Percentiles rank a stretch among this genome's conserved stretches.
Evolutionary conservation across 169 alveolate species (phyloP).

Genomic region (Babesia bigemina): DNA sequence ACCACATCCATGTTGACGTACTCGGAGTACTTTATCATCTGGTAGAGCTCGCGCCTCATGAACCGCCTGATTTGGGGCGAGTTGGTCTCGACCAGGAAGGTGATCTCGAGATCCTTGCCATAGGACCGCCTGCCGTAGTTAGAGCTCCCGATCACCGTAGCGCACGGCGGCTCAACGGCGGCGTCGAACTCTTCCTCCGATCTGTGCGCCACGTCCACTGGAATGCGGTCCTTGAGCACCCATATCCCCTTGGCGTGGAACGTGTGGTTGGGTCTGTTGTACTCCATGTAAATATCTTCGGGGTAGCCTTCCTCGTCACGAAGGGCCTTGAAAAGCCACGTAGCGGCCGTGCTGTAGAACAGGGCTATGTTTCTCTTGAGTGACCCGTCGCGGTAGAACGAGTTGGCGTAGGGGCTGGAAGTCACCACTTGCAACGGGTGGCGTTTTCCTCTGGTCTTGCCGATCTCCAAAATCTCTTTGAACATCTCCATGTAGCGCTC

Average conservation of each 20-base stretch:
- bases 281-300: conserved; percentile 53
- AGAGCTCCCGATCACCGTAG: conserved; percentile 79
- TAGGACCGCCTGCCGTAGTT: conserved; percentile 75
- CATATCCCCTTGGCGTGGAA: conserved; percentile 75
- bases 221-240: conserved; percentile 57
- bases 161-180: conserved; percentile 63
- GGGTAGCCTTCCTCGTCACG: conserved; percentile 20
- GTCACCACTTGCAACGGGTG: conserved; percentile 69
- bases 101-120: conserved; percentile 75
- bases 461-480: conserved; percentile 42
- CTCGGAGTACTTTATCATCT: conserved; percentile 63
- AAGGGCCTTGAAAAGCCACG: conserved; percentile 16
- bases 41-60: conserved; percentile 70
- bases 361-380: conserved; percentile 52
- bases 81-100: conserved; percentile 73
- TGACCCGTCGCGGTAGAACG: conserved; percentile 65
- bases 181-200: conserved; percentile 51
- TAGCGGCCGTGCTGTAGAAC: conserved; percentile 31
- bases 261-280: conserved; percentile 64
- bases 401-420: conserved; percentile 78
- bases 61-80: conserved; percentile 59
- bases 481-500: conserved; percentile 55
- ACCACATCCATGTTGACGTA: conserved; percentile 55
- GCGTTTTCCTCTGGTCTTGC: conserved; percentile 31
- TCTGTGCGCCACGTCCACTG: conserved; percentile 31